phyloP scores from a whole-genome alignment of 192 early-diverging fungal species.

The Irineochytrium annulatum region DNA sequence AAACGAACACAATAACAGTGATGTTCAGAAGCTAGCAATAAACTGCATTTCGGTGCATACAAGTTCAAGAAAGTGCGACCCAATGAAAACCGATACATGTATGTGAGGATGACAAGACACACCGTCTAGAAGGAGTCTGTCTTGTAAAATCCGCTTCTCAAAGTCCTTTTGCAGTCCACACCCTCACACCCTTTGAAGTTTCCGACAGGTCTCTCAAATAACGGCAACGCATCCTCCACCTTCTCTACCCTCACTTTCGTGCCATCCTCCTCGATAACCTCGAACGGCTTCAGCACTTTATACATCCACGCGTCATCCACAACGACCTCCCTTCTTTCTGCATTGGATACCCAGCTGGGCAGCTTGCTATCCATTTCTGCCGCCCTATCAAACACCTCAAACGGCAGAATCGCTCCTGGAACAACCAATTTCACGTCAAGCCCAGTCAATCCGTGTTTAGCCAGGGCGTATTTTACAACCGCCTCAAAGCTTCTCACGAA shows the following conservation, averaged over 20 bases:
- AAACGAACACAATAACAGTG: too few species aligned
- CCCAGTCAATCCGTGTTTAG: background rate
- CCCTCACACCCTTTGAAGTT: slow-evolving; percentile 13
- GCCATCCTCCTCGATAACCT: background rate
- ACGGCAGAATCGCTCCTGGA: slow-evolving; percentile 12
- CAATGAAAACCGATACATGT: too few species aligned
- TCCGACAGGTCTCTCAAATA: slow-evolving; percentile 11
- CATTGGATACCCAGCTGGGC: background rate
- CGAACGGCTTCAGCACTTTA: slow-evolving; percentile 21
- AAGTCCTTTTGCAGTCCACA: background rate
- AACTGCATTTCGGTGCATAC: too few species aligned
- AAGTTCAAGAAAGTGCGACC: too few species aligned
- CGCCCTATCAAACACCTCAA: slow-evolving; percentile 9
- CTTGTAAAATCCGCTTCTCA: slow-evolving; percentile 19
- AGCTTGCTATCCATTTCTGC: background rate
- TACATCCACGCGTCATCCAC: slow-evolving; percentile 22
- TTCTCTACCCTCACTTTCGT: background rate
- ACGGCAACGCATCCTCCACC: slow-evolving; percentile 3
- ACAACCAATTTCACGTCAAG: slow-evolving; percentile 6
- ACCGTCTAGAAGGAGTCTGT: slow-evolving; percentile 21
- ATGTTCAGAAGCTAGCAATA: too few species aligned
- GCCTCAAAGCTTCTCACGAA: background rate
- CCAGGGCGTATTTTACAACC: background rate
- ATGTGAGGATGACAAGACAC: too few species aligned
- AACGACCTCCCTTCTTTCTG: background rate